Percentiles rank a stretch among this genome's conserved stretches.
Conservation (phyloP, 257 asterid genomes). For the Solanum sejunctum region DNA sequence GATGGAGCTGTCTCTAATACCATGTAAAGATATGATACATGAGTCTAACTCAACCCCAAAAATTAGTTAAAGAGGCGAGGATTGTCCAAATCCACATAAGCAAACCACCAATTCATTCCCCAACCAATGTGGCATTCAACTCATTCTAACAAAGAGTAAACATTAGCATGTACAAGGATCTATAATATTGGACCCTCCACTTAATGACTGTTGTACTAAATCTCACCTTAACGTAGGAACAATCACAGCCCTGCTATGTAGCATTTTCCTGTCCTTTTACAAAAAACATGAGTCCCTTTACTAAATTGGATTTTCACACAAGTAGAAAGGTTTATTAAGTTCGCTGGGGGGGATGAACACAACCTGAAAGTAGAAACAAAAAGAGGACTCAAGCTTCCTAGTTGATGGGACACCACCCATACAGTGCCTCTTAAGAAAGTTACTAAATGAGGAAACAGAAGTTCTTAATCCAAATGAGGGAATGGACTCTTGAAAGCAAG, state of each 20-base stretch:
- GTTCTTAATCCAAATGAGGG: not conserved
- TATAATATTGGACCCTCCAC: not conserved
- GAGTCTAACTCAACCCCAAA: too few species aligned
- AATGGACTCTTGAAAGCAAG: not conserved
- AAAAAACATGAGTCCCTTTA: not conserved
- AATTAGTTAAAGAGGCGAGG: too few species aligned
- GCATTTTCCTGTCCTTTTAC: not conserved
- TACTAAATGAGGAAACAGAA: not conserved
- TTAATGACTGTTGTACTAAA: not conserved
- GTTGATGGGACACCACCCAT: not conserved
- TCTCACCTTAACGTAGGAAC: not conserved
- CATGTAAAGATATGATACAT: too few species aligned
- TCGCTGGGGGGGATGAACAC: not conserved
- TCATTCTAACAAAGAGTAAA: not conserved
- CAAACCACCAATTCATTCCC: too few species aligned
- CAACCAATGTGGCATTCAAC: too few species aligned
- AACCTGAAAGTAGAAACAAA: not conserved
- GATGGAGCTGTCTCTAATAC: too few species aligned
- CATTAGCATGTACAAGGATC: not conserved
- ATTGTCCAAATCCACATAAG: too few species aligned
- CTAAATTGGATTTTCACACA: not conserved
- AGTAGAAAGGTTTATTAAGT: not conserved
- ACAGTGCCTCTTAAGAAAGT: not conserved
- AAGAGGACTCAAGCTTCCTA: not conserved
- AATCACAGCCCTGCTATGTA: not conserved